These are phyloP conservation scores for Wickerhamiella allomyrinae DNA, from an alignment of 805 yeast genomes.

Conservation along the genomic window DNA sequence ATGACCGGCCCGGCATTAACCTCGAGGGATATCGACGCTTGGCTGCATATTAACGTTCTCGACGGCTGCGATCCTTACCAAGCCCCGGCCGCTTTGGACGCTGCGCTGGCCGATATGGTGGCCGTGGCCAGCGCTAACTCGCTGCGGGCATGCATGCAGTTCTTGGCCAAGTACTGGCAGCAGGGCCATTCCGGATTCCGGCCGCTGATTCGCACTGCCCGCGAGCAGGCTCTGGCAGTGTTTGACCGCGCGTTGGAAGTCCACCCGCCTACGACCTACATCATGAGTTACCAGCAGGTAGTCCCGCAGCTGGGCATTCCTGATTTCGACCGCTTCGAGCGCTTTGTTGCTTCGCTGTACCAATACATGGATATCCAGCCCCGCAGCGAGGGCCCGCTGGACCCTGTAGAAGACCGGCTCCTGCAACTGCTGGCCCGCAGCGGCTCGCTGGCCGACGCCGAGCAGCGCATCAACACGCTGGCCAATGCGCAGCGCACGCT, in stretches of 20 bases:
- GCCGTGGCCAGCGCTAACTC: conserved; percentile 14
- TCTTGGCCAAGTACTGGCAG: conserved; percentile 18
- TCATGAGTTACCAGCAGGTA: conserved; percentile 9
- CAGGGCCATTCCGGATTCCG: conserved; percentile 15
- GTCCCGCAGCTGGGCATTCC: conserved; percentile 18
- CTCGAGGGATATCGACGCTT: conserved; percentile 14
- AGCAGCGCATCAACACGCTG: conserved; percentile 7
- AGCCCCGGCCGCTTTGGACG: conserved; percentile 11
- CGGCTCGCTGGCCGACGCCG: conserved; percentile 17
- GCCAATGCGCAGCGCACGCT: conserved; percentile 8
- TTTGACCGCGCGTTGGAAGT: conserved; percentile 17
- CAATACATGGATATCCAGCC: conserved; percentile 12
- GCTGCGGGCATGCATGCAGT: conserved; percentile 18
- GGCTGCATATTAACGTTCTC: conserved; percentile 12
- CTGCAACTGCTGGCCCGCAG: conserved; percentile 17
- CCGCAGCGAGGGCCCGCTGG: conserved; percentile 4
- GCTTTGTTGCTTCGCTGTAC: conserved; percentile 14
- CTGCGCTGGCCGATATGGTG: conserved; percentile 14
- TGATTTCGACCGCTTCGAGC: conserved; percentile 15
- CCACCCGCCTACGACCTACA: conserved; percentile 14
- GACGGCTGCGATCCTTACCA: conserved; percentile 8
- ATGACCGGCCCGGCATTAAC: conserved; percentile 12
- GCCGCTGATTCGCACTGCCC: conserved; percentile 15
- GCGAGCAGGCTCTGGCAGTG: conserved; percentile 15
- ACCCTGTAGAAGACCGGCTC: conserved; percentile 17